Conservation (phyloP, 495 filamentous ascomycete species). For the Podospora pseudoanserina region DNA sequence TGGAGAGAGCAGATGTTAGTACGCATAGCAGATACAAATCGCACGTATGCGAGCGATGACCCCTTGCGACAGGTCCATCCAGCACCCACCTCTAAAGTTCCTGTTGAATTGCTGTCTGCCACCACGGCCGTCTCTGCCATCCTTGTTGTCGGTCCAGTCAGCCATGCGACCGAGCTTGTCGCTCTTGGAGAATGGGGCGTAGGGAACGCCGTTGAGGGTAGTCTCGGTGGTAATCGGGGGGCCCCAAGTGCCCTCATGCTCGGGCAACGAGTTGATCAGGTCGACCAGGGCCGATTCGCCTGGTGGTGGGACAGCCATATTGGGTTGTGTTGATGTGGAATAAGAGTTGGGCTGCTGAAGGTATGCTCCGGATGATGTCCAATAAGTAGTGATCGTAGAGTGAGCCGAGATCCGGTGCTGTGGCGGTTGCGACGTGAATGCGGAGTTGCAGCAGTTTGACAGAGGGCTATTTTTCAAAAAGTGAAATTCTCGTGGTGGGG, state of each 20-base stretch:
- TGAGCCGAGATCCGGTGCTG: not conserved
- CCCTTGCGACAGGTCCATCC: not conserved
- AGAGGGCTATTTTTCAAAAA: constrained; percentile 10
- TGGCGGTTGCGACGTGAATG: not conserved
- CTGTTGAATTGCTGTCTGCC: constrained; percentile 84
- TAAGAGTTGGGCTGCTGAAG: not conserved
- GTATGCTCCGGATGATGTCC: not conserved
- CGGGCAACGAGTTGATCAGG: constrained; percentile 55
- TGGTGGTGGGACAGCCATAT: constrained; percentile 27
- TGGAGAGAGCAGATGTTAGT: constrained; percentile 30
- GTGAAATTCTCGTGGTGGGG: constrained; percentile 12
- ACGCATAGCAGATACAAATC: not conserved
- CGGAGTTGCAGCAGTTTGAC: not conserved
- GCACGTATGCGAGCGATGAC: not conserved
- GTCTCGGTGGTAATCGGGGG: constrained; percentile 76
- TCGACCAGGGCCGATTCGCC: constrained; percentile 45
- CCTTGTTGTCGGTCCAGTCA: constrained; percentile 98
- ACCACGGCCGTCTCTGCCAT: constrained; percentile 66
- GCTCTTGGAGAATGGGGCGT: constrained; percentile 95
- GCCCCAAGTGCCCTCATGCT: constrained; percentile 73
- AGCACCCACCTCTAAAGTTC: constrained; percentile 75
- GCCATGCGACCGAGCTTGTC: constrained; percentile 99
- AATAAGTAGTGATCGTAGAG: not conserved
- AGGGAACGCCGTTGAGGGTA: constrained; percentile 88
- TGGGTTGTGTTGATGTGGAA: constrained; percentile 1